Base-by-base conservation (phyloP, 106 monocot genomes). In the Acanthochlamys bracteata region DNA sequence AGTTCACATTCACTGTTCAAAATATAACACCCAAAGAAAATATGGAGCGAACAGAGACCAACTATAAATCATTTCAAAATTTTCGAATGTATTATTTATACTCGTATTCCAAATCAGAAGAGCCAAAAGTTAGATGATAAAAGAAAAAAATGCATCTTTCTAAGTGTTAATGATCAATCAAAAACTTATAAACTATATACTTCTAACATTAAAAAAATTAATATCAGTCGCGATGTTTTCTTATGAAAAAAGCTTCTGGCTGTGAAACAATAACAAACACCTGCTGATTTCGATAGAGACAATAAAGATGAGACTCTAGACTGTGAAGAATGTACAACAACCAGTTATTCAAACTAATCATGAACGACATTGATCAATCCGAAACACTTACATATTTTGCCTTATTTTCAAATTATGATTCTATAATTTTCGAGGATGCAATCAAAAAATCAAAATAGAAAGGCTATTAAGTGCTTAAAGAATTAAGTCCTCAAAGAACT, bases 351-450 rank as follows among this genome's bases (percentile, higher is more conserved):
- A 20, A 40, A 26, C 47, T 20, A 24, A n/a, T 59, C 26, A 60
- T n/a, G 26, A 19, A 61, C 60, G 61, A 4, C 33, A 49, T 73
- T 65, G 57, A 73, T 52, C 24, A 65, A 65, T 13, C 10, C 57
- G 57, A 73, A 21, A 43, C 65, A 61, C 10, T 70, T 61, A 73
- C 57, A 47, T 53, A 70, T 51, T 68, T 56, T 68, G 68, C 68
- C 57, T 20, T 68, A 41, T 68, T 68, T 68, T 68, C 68, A 55
- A 40, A 73, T 63, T 73, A 42, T 64, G 64, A 70, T 51, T 61
- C 27, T 41, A 65, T 25, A 41, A 65, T 20, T 46, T 65, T 65
- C 25, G 47, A 68, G 57, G 41, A n/a, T n/a, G n/a, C n/a, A n/a
- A n/a, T n/a, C n/a, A n/a, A n/a, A n/a, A n/a, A n/a, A n/a, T n/a